Evolutionary conservation across 2,329 filamentous ascomycete species (phyloP).

Genomic region (Paraphaeosphaeria minitans): DNA sequence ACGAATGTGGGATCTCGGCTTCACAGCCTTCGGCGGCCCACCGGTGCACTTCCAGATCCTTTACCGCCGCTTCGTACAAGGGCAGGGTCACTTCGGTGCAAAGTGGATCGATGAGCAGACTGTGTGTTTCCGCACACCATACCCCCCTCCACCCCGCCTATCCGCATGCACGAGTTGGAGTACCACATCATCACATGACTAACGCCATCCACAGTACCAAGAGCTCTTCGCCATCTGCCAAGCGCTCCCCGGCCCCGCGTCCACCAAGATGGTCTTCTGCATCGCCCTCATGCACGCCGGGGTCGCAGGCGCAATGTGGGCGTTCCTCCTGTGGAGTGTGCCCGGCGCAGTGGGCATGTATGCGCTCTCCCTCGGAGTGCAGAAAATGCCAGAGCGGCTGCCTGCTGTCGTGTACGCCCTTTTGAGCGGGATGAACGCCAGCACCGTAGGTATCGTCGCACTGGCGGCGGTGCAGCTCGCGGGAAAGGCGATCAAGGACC

Average conservation of each 20-base stretch:
- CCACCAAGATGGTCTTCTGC: constrained; percentile 73
- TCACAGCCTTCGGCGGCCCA: constrained; percentile 69
- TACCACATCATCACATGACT: not conserved
- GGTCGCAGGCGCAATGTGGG: constrained; percentile 59
- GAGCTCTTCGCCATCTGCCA: constrained; percentile 74
- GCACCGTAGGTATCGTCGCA: constrained; percentile 73
- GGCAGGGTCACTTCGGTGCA: constrained; percentile 34
- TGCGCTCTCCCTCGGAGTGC: constrained; percentile 67
- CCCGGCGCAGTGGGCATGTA: constrained; percentile 75
- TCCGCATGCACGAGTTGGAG: no score
- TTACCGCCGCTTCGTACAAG: constrained; percentile 64
- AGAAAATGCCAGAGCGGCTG: constrained; percentile 62
- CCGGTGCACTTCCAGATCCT: constrained; percentile 72
- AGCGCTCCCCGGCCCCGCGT: constrained; percentile 67
- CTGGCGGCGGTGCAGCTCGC: constrained; percentile 71
- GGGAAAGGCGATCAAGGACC: constrained; percentile 70
- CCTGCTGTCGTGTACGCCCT: constrained; percentile 70
- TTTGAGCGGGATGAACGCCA: constrained; percentile 72
- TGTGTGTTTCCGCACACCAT: constrained; percentile 46
- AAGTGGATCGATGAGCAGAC: constrained; percentile 71
- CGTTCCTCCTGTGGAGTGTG: constrained; percentile 69
- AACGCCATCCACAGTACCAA: constrained; percentile 58
- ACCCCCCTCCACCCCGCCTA: not conserved
- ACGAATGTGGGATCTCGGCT: constrained; percentile 62
- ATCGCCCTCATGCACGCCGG: constrained; percentile 67